A percentile compares a stretch with the other conserved stretches of the same genome.
Conservation (phyloP, 192 early-diverging fungal genomes). For the Coemansia sp. region DNA sequence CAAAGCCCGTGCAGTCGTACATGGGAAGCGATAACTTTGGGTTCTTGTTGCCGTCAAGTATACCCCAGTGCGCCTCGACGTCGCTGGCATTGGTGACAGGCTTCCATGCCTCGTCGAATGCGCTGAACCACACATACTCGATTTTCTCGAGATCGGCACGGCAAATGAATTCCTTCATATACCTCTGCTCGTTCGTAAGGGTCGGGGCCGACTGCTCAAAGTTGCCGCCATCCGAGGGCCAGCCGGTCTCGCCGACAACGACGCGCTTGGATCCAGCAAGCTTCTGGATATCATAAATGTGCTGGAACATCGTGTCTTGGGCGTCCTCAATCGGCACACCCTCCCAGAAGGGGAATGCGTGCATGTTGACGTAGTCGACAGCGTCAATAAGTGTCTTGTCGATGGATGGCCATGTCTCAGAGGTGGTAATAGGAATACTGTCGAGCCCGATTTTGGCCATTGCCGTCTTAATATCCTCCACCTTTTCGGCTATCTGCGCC, state of each 20-base stretch:
- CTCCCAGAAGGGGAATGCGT: conserved; percentile 74
- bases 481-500: conserved; percentile 52
- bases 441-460: conserved; percentile 42
- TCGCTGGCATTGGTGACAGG: conserved; percentile 52
- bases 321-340: conserved; percentile 52
- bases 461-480: conserved; percentile 49
- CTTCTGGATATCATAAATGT: conserved; percentile 53
- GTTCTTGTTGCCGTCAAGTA: conserved; percentile 48
- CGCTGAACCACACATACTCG: conserved; percentile 69
- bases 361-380: conserved; percentile 64
- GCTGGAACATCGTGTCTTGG: conserved; percentile 59
- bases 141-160: conserved; percentile 58
- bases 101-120: conserved; percentile 75
- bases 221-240: conserved; percentile 61
- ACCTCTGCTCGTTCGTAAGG: conserved; percentile 63
- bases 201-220: conserved; percentile 59
- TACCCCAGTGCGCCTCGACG: conserved; percentile 59
- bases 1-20: conserved; percentile 55
- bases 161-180: conserved; percentile 64
- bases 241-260: conserved; percentile 70
- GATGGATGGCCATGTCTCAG: conserved; percentile 55
- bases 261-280: conserved; percentile 58
- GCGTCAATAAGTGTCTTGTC: conserved; percentile 54
- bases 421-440: conserved; percentile 46
- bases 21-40: conserved; percentile 49